Conservation (phyloP, 2,329 filamentous ascomycete genomes). For the Monilinia aucupariae region DNA sequence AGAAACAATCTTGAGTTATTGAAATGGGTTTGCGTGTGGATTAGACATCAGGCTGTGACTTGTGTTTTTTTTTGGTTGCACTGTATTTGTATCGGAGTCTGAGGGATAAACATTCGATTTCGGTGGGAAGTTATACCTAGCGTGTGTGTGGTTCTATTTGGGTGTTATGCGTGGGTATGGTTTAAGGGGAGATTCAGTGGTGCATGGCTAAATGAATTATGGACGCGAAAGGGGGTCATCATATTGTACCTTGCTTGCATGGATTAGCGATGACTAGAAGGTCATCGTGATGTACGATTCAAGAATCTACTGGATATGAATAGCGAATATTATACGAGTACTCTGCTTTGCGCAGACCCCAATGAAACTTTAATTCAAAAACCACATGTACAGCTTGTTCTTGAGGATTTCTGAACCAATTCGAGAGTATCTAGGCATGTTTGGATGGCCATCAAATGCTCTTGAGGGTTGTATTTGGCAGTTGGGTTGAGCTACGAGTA, state of each 20-base stretch:
- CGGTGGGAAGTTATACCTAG: background rate
- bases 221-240: background rate
- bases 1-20: slow-evolving; percentile 54
- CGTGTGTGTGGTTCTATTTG: background rate
- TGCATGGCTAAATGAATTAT: background rate
- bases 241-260: background rate
- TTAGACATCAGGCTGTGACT: background rate
- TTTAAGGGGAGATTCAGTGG: background rate
- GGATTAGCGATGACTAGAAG: background rate
- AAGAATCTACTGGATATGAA: background rate
- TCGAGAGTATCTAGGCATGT: background rate
- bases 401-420: too few relatives aligned
- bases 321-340: background rate
- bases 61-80: background rate
- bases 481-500: background rate
- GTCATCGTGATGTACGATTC: background rate
- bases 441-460: background rate
- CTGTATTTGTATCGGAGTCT: slow-evolving; percentile 5
- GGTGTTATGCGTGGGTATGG: background rate
- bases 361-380: background rate
- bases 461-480: background rate
- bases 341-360: background rate
- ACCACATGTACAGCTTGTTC: background rate
- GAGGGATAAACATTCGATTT: background rate
- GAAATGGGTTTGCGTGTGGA: background rate